A percentile compares a stretch with the other conserved stretches of the same genome.
These are phyloP conservation scores for Xylaria sp. DNA, from an alignment of 2,329 filamentous ascomycete genomes.

Conservation along the genomic window DNA sequence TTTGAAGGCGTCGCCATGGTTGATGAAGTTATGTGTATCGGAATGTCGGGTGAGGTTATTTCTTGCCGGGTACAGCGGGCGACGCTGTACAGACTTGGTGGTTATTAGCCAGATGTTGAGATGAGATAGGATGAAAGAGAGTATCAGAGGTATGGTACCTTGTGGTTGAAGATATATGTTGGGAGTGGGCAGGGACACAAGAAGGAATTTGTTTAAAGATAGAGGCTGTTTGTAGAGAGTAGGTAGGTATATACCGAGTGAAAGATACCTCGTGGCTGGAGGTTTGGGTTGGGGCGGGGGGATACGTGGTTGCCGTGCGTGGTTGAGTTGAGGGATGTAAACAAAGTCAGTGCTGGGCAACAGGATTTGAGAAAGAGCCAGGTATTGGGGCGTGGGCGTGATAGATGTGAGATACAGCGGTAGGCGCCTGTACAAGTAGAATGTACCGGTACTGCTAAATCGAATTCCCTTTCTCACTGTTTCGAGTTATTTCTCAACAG, in stretches of 20 bases:
- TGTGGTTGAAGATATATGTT: not conserved
- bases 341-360: not conserved
- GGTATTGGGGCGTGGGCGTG: no score
- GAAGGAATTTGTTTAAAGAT: no score
- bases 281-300: not conserved
- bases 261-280: no score
- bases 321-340: not conserved
- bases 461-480: not conserved
- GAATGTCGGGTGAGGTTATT: not conserved
- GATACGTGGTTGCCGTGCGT: not conserved
- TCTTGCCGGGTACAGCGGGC: not conserved
- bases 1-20: conserved; percentile 48
- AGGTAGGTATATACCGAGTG: no score
- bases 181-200: no score
- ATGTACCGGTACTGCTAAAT: not conserved
- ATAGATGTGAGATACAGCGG: not conserved
- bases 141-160: not conserved
- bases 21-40: conserved; percentile 14
- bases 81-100: no score
- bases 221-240: no score
- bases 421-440: not conserved
- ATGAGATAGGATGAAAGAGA: not conserved
- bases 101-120: no score
- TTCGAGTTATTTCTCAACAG: not conserved
- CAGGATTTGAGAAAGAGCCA: not conserved